A percentile compares a stretch with the other conserved stretches of the same genome.
Conservation (phyloP, 2,329 filamentous ascomycete species). For the Hypoxylon sp. region DNA sequence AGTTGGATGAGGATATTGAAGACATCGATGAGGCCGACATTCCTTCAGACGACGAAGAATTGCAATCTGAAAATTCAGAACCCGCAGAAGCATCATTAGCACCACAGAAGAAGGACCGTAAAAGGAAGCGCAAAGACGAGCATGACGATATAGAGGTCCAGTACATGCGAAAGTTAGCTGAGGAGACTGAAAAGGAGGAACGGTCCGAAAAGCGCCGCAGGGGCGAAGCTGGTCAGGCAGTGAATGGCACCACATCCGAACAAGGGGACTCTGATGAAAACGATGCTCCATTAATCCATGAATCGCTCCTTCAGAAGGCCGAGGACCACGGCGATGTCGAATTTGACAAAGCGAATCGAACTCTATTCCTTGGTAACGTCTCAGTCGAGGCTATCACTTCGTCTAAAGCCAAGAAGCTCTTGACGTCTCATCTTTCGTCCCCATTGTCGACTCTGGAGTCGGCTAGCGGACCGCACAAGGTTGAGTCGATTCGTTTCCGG, state of each 20-base stretch:
- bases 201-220: conserved; percentile 70
- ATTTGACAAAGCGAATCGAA: conserved; percentile 87
- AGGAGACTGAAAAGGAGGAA: conserved; percentile 69
- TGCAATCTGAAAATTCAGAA: conserved; percentile 55
- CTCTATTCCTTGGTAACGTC: conserved; percentile 94
- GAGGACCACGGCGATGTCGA: conserved; percentile 66
- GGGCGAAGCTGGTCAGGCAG: conserved; percentile 55
- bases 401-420: conserved; percentile 82
- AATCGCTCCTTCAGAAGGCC: conserved; percentile 69
- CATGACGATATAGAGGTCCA: conserved; percentile 79
- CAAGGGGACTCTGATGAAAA: conserved; percentile 57
- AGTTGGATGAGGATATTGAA: conserved; percentile 56
- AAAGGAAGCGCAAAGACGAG: conserved; percentile 77
- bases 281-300: conserved; percentile 66
- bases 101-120: conserved; percentile 67
- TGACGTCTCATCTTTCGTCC: conserved; percentile 83
- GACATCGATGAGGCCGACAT: conserved; percentile 57
- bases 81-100: conserved; percentile 58
- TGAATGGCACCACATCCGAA: conserved; percentile 36
- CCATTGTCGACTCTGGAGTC: conserved; percentile 71
- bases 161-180: conserved; percentile 76
- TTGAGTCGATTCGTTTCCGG: conserved; percentile 94
- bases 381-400: conserved; percentile 85
- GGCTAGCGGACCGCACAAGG: conserved; percentile 72
- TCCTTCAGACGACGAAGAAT: conserved; percentile 61